Evolutionary conservation across 179 eudicot species (phyloP).

Genomic region (Corrigiola litoralis): DNA sequence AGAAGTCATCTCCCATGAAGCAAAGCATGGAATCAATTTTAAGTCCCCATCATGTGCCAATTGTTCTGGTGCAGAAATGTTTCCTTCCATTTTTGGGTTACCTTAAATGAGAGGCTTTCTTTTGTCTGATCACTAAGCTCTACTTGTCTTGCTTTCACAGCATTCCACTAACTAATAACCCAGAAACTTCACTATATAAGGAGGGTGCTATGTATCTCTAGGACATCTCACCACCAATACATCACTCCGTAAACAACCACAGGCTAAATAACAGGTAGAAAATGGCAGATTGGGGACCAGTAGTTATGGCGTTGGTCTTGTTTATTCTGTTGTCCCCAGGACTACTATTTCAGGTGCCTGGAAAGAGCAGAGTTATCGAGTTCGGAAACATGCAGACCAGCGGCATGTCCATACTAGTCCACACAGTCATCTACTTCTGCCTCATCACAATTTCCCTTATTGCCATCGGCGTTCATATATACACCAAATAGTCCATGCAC

Average conservation of each 20-base stretch:
- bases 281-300: slow-evolving; percentile 83
- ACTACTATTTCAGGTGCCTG: slow-evolving; percentile 62
- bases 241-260: background rate
- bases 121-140: slow-evolving; percentile 18
- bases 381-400: slow-evolving; percentile 66
- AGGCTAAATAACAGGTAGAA: background rate
- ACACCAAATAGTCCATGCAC: slow-evolving; percentile 26
- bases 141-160: slow-evolving; percentile 8
- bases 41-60: background rate
- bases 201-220: background rate
- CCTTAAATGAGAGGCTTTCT: slow-evolving; percentile 14
- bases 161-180: background rate
- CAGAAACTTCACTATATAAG: slow-evolving; percentile 7
- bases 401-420: slow-evolving; percentile 51
- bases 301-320: slow-evolving; percentile 53
- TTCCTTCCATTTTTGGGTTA: slow-evolving; percentile 25
- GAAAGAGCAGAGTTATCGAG: slow-evolving; percentile 42
- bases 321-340: slow-evolving; percentile 67
- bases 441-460: slow-evolving; percentile 55
- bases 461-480: slow-evolving; percentile 61
- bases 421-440: slow-evolving; percentile 54
- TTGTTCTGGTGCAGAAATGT: background rate
- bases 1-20: slow-evolving; percentile 3
- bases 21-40: slow-evolving; percentile 15
- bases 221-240: background rate